These are phyloP conservation scores for Paecilomyces variotii DNA, from an alignment of 2,329 filamentous ascomycete species.

Conservation along the genomic window DNA sequence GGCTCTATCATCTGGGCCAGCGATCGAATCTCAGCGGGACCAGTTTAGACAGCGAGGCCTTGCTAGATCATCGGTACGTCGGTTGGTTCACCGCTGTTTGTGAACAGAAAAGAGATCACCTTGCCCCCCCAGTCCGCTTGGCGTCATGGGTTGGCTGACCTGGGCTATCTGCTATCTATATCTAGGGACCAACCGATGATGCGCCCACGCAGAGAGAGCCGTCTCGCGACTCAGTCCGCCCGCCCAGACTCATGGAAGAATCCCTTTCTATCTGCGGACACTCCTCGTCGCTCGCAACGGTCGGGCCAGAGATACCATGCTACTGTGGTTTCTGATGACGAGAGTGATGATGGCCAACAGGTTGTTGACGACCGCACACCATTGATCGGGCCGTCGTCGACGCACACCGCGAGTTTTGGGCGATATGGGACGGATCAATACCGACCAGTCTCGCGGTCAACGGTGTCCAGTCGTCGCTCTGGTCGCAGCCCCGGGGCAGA, in stretches of 20 bases:
- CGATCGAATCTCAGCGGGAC: slow-evolving; percentile 61
- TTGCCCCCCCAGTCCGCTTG: neutral
- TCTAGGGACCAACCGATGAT: slow-evolving; percentile 52
- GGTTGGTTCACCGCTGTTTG: neutral
- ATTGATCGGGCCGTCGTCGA: slow-evolving; percentile 35
- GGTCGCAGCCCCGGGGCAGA: slow-evolving; percentile 13
- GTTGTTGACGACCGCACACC: slow-evolving; percentile 46
- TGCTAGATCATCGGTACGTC: slow-evolving; percentile 74
- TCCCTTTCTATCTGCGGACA: slow-evolving; percentile 1
- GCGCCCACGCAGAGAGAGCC: slow-evolving; percentile 54
- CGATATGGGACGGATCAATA: slow-evolving; percentile 6
- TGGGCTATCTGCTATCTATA: slow-evolving; percentile 9
- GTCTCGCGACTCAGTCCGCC: slow-evolving; percentile 28
- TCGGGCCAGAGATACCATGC: slow-evolving; percentile 1
- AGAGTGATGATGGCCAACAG: slow-evolving; percentile 20
- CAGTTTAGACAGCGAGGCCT: slow-evolving; percentile 79
- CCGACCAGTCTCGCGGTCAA: slow-evolving; percentile 11
- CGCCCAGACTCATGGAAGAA: slow-evolving; percentile 17
- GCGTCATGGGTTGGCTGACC: neutral
- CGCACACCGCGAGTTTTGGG: slow-evolving; percentile 20
- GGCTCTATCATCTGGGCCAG: slow-evolving; percentile 48
- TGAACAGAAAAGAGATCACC: neutral
- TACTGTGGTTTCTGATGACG: slow-evolving; percentile 6
- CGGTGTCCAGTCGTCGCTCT: slow-evolving; percentile 18
- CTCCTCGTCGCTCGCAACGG: slow-evolving; percentile 2